A percentile compares a stretch with the other conserved stretches of the same genome.
Conservation (phyloP, 345 rosid species). For the Toxicodendron radicans region DNA sequence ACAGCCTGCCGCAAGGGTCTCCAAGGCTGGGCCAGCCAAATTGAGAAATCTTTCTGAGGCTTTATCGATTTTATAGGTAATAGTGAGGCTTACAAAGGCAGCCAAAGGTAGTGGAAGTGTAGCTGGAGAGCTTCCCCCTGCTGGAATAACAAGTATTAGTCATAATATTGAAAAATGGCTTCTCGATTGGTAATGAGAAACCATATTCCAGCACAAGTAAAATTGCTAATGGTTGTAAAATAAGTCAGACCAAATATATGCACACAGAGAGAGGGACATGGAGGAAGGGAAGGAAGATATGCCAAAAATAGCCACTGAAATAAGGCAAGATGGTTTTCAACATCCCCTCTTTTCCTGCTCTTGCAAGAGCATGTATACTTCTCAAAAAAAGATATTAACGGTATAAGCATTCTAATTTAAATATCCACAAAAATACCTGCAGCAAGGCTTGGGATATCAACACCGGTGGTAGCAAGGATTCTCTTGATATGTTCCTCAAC, state of each 20-base stretch:
- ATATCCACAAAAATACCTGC: conserved; percentile 46
- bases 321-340: not conserved
- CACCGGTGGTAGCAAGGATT: conserved; percentile 84
- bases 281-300: not conserved
- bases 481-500: conserved; percentile 89
- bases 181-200: not conserved
- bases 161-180: conserved; percentile 3
- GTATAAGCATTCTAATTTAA: conserved; percentile 4
- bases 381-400: not conserved
- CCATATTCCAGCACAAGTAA: not conserved
- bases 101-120: conserved; percentile 96
- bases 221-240: too few species aligned
- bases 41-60: conserved; percentile 79
- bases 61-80: conserved; percentile 88
- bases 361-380: not conserved
- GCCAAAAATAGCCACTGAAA: not conserved
- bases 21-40: conserved; percentile 87
- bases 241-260: not conserved
- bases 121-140: conserved; percentile 77
- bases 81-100: conserved; percentile 93
- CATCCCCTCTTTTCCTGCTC: not conserved
- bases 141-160: conserved; percentile 30
- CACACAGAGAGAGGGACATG: too few species aligned
- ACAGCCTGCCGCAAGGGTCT: conserved; percentile 86
- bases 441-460: conserved; percentile 89